Percentiles rank a stretch among this genome's conserved stretches.
Evolutionary conservation across 2,329 filamentous ascomycete species (phyloP).

Genomic region (Aspergillus sp.): DNA sequence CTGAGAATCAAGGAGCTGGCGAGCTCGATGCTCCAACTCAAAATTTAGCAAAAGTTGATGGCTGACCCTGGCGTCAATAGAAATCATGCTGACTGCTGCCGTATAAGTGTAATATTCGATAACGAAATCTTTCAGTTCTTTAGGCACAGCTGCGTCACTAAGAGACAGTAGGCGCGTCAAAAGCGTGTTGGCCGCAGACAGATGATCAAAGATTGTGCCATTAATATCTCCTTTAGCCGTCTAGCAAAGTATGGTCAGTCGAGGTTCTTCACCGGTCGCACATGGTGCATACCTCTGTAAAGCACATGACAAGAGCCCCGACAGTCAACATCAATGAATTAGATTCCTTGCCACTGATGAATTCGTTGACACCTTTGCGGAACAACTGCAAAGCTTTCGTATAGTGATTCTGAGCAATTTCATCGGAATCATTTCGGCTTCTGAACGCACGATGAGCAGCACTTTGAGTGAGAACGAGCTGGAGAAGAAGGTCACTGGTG

Average conservation of each 20-base stretch:
- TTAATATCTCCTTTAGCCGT: conserved; percentile 47
- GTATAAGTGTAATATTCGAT: conserved; percentile 53
- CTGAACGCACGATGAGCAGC: conserved; percentile 33
- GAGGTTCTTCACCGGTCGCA: not conserved
- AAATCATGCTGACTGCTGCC: conserved; percentile 49
- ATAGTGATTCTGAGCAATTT: conserved; percentile 30
- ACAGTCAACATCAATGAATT: conserved; percentile 43
- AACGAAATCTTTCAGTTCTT: conserved; percentile 46
- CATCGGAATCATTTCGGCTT: conserved; percentile 28
- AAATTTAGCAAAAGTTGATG: conserved; percentile 38
- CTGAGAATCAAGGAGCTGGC: conserved; percentile 24
- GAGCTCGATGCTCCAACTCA: conserved; percentile 42
- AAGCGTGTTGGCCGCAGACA: conserved; percentile 46
- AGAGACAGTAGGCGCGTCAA: conserved; percentile 39
- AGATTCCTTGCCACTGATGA: conserved; percentile 30
- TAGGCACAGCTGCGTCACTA: conserved; percentile 31
- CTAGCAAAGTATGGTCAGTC: conserved; percentile 24
- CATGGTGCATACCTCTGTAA: conserved; percentile 44
- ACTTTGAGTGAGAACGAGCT: conserved; percentile 49
- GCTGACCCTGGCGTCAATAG: conserved; percentile 36
- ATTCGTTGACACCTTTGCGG: conserved; percentile 28
- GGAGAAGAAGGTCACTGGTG: conserved; percentile 46
- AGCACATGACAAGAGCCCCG: conserved; percentile 48
- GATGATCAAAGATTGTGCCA: conserved; percentile 49
- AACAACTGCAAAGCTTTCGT: conserved; percentile 31